Evolutionary conservation across 371 early-diverging fungal species (phyloP).

Genomic region (Synchytrium microbalum): DNA sequence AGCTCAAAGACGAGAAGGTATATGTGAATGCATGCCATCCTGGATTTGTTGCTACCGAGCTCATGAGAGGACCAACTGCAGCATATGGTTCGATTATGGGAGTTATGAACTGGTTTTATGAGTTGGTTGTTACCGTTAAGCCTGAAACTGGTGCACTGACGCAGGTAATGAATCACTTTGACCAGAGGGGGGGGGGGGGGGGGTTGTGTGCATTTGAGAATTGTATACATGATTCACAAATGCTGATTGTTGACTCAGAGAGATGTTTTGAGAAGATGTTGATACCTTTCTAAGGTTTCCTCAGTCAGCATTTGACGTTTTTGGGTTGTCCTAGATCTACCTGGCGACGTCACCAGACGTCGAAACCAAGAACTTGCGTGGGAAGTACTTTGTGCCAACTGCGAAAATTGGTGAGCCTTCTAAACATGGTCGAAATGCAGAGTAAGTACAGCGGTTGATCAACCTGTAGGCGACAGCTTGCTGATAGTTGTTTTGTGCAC

Average conservation of each 20-base stretch:
- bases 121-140: not conserved
- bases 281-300: no score
- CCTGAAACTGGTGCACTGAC: not conserved
- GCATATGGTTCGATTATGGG: not conserved
- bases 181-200: not conserved
- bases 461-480: no score
- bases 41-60: not conserved
- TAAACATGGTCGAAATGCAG: no score
- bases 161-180: no score
- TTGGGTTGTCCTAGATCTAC: conserved; percentile 4
- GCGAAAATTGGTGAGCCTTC: conserved; percentile 8
- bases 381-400: conserved; percentile 5
- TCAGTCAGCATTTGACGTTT: no score
- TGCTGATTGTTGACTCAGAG: no score
- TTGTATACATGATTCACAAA: no score
- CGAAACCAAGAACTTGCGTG: not conserved
- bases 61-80: not conserved
- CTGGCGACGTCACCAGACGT: not conserved
- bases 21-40: conserved; percentile 3
- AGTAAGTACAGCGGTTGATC: no score
- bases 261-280: no score
- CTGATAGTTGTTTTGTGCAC: no score
- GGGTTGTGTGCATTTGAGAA: no score
- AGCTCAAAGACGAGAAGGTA: not conserved
- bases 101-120: not conserved